phyloP scores from a whole-genome alignment of 306 rosid genomes.

The Vigna reflexopilosa region DNA sequence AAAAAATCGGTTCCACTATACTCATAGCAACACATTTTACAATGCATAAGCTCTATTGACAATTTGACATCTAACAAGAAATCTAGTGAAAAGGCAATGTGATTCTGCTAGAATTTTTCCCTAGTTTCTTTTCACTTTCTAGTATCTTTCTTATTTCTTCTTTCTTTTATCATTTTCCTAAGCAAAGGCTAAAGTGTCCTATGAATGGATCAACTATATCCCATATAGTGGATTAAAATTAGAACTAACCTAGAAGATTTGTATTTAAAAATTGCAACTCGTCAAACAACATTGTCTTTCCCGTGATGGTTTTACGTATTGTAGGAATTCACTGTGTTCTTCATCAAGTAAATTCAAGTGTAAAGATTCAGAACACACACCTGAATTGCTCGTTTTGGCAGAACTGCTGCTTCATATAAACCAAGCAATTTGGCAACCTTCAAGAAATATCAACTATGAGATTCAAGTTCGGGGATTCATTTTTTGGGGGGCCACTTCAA shows the following conservation, averaged over 20 bases:
- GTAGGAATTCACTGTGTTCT: constrained; percentile 4
- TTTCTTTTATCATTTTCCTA: no score
- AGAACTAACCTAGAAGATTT: not conserved
- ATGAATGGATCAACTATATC: constrained; percentile 4
- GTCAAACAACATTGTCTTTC: constrained; percentile 12
- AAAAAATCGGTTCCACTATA: not conserved
- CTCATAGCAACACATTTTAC: constrained; percentile 8
- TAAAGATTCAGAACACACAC: constrained; percentile 51
- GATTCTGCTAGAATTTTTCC: no score
- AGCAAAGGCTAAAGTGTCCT: not conserved
- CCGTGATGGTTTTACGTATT: not conserved
- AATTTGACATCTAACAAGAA: constrained; percentile 14
- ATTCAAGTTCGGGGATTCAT: constrained; percentile 22
- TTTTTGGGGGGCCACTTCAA: not conserved
- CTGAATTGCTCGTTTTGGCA: constrained; percentile 98
- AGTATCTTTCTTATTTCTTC: no score
- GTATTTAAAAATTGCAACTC: constrained; percentile 11
- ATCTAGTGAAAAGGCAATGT: not conserved
- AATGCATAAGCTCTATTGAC: not conserved
- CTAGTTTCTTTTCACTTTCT: no score
- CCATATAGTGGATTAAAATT: not conserved
- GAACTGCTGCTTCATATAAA: constrained; percentile 82
- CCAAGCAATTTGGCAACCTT: constrained; percentile 93
- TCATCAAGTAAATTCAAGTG: constrained; percentile 28
- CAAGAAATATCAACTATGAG: constrained; percentile 37